phyloP scores from a whole-genome alignment of 176 grass and related monocot genomes.

The Carex cristatella region DNA sequence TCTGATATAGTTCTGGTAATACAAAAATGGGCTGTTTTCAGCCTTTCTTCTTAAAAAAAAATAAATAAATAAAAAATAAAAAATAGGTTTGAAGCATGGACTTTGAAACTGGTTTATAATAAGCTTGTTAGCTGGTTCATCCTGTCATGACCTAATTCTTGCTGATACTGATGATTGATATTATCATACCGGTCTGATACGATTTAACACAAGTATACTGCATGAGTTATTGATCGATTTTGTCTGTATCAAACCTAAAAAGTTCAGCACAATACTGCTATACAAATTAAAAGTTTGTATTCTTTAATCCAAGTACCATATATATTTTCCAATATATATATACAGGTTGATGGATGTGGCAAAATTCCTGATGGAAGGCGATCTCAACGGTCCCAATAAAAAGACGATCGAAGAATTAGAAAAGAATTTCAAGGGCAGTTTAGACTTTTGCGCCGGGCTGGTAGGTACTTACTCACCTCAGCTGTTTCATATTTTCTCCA shows the following conservation, averaged over 20 bases:
- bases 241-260: not conserved
- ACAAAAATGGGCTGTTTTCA: no score
- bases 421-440: not conserved
- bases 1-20: no score
- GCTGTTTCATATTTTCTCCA: not conserved
- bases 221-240: not conserved
- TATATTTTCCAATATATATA: not conserved
- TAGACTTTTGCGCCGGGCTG: not conserved
- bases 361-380: not conserved
- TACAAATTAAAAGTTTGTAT: not conserved
- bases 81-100: not conserved
- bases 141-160: not conserved
- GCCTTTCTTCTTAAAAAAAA: no score
- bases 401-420: constrained; percentile 13
- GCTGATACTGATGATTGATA: not conserved
- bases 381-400: not conserved
- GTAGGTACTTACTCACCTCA: not conserved
- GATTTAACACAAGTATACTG: not conserved
- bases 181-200: not conserved
- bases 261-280: not conserved
- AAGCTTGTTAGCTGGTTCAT: not conserved
- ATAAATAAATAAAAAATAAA: no score
- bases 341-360: not conserved
- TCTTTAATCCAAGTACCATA: not conserved
- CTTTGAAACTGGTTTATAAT: not conserved